Base-by-base conservation (phyloP, 768 basidiomycete species). In the Xanthoconium purpureum region DNA sequence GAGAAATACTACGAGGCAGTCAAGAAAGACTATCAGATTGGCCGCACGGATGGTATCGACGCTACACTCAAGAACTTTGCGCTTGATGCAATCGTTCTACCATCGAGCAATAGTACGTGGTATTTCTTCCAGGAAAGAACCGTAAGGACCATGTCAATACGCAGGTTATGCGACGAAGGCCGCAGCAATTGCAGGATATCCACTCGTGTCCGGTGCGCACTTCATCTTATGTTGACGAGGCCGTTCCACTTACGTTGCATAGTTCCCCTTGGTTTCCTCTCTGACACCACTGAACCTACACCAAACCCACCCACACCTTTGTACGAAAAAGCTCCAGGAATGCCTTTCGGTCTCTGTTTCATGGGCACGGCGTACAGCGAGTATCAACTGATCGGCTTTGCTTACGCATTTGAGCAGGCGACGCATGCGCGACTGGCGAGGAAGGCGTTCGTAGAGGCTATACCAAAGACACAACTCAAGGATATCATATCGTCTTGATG, bases 31-130 rank as follows among this genome's bases (percentile, higher is more conserved):
- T 69, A 74, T 38, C 79, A 77, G 2, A 71, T 84, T 5, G 82
- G 82, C 3, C 74, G 75, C 32, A 77, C 76, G 11, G 66, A 74
- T 10, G 84, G 84, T 10, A 84, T 85, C 24, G 83, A 85, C 54
- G 80, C 77, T 2, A 74, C 74, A 3, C 67, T 85, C 24, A 68
- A 79, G 50, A 59, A 71, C 48, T 74, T 76, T 52, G 69, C 76
- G 3, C 72, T 84, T 0, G 79, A 84, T 55, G 84, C 83, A 1
- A 63, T 85, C 6, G 67, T 84, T 9, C 63, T 83, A 5, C 84
- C 84, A 2, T 63, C 66, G n/a, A 60, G 44, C 28, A 39, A 48
- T 3, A 44, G 62, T 72, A 39, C 28, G 57, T 52, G 28, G 29
- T 6, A 20, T 29, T 48, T 50, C 38, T 47, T 42, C 39, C 9